Evolutionary conservation across 345 rosid species (phyloP), one percentile per base, ranked within the genome.

Genomic region (Rubroshorea leprosula): DNA sequence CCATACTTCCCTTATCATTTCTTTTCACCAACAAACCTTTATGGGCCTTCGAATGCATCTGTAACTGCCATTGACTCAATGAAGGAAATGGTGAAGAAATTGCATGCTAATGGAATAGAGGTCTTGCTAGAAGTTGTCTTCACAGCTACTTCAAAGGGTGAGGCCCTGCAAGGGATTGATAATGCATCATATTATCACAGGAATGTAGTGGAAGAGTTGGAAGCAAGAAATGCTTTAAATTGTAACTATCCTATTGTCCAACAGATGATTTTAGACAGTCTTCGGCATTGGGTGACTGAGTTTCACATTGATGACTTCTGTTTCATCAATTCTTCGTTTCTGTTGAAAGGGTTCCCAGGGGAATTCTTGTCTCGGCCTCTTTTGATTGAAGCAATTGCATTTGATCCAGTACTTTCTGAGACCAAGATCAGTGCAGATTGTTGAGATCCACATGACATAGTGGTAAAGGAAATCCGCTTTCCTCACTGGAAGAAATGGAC

Each of bases 401-500:
- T 93, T 9, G 96, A 93, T 76, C 99, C 99, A 0, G 54, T 93
- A 19, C 88, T 93, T 3, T 81, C 94, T 0, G 78, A 68, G 53
- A 74, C 85, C 51, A 93, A 89, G 72, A 71, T 93, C 62, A 76
- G 86, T 39, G 91, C 92, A 7, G 97, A 93, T 70, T 81, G 64
- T 26, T 89, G 85, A 90, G 82, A 85, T 48, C 96, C 96, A 17
- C 69, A 59, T 26, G 66, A 65, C 29, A 23, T 55, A 51, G 57
- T 1, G 43, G 61, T 76, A n/a, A 73, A 74, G 70, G 85, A 77
- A 57, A 67, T 64, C 22, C 51, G 39, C 29, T 89, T 92, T 67
- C 95, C 95, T 13, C 98, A 92, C 68, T 89, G 98, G 98, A 89
- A 81, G 79, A 69, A 76, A 71, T 92, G 90, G 90, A 95, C 84